Evolutionary conservation across 495 filamentous ascomycete species (phyloP).

Genomic region (Neurospora intermedia): DNA sequence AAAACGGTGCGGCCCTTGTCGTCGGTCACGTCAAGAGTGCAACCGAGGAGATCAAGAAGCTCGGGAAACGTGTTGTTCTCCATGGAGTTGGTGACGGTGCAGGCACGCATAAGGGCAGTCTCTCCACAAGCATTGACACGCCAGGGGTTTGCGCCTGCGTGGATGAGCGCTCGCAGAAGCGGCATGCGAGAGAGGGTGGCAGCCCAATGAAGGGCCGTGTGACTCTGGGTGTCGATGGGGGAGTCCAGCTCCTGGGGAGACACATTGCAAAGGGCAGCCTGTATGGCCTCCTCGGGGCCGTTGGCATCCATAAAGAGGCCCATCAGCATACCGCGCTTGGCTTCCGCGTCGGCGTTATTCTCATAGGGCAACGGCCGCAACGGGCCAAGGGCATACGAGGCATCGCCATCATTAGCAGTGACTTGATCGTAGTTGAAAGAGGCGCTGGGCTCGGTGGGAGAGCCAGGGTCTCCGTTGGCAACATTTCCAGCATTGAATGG

Average conservation of each 20-base stretch:
- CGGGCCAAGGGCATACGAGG: conserved; percentile 45
- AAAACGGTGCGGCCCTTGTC: conserved; percentile 81
- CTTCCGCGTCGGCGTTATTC: conserved; percentile 51
- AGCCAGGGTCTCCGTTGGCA: conserved; percentile 27
- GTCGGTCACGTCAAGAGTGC: conserved; percentile 86
- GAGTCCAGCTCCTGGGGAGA: conserved; percentile 77
- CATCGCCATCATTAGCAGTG: conserved; percentile 36
- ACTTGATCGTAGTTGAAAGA: conserved; percentile 67
- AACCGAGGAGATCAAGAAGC: conserved; percentile 73
- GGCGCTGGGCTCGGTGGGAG: conserved; percentile 78
- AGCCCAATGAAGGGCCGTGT: conserved; percentile 95
- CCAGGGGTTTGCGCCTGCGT: conserved; percentile 72
- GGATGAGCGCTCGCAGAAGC: conserved; percentile 67
- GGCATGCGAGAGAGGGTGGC: conserved; percentile 81
- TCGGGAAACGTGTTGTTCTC: conserved; percentile 73
- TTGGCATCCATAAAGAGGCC: conserved; percentile 74
- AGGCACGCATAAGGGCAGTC: conserved; percentile 81
- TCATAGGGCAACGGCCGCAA: conserved; percentile 62
- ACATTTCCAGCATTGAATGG: conserved; percentile 31
- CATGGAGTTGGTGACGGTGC: conserved; percentile 80
- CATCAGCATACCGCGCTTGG: conserved; percentile 70
- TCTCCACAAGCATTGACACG: conserved; percentile 82
- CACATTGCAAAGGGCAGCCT: conserved; percentile 41
- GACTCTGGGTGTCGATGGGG: conserved; percentile 74
- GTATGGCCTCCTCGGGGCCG: conserved; percentile 42